Percentiles rank a stretch among this genome's conserved stretches.
Conservation (phyloP, 306 rosid species). For the Dryas alaskensis region DNA sequence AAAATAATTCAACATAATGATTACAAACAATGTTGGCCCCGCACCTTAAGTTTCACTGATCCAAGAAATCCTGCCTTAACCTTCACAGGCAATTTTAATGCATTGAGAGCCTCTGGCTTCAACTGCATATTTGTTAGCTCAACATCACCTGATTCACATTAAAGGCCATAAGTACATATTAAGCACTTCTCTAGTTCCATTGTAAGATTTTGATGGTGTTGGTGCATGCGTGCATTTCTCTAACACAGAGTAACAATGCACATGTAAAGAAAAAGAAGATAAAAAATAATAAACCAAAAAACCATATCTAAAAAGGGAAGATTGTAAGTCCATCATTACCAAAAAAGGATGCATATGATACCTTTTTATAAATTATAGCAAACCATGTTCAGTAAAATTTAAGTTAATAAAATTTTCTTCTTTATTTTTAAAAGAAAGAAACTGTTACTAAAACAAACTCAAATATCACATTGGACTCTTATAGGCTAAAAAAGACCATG, state of each 20-base stretch:
- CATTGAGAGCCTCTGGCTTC: conserved; percentile 98
- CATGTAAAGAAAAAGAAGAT: not conserved
- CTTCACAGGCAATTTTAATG: conserved; percentile 91
- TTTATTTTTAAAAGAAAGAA: no score
- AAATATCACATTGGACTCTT: no score
- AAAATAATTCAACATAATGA: conserved; percentile 22
- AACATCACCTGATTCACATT: conserved; percentile 75
- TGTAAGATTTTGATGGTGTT: not conserved
- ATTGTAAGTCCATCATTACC: not conserved
- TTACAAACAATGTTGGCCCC: conserved; percentile 22
- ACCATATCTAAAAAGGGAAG: not conserved
- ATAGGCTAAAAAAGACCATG: no score
- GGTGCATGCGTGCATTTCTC: not conserved
- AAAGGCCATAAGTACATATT: not conserved
- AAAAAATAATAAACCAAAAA: not conserved
- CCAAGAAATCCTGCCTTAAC: conserved; percentile 99
- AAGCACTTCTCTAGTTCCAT: not conserved
- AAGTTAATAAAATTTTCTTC: no score
- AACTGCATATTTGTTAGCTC: conserved; percentile 99
- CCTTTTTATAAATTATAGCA: no score
- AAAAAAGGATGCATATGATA: no score
- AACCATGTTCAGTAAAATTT: no score
- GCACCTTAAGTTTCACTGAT: conserved; percentile 94
- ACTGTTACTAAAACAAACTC: no score
- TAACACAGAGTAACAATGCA: not conserved